These are phyloP conservation scores for Ceratocystis cacaofunesta DNA, from an alignment of 2,329 filamentous ascomycete species.

Conservation along the genomic window DNA sequence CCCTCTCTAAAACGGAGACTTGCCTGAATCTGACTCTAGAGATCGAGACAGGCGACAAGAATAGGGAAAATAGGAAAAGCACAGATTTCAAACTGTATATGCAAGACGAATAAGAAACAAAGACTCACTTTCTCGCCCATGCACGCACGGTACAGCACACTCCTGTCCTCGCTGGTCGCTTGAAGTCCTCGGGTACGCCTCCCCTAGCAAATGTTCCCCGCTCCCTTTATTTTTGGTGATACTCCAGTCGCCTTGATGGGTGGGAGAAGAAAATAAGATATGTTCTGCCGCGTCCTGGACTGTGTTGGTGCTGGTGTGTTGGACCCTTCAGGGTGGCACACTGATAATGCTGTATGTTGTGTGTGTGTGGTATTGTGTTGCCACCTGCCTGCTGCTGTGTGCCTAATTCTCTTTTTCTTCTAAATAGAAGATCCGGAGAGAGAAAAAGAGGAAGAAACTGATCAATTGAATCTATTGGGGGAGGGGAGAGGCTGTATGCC, in stretches of 20 bases:
- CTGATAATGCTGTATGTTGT: not conserved
- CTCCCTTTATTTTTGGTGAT: not conserved
- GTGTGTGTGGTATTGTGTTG: not conserved
- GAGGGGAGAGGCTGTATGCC: too few species aligned
- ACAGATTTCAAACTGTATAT: not conserved
- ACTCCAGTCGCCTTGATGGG: not conserved
- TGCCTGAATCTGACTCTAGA: constrained; percentile 3
- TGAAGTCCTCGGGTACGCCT: not conserved
- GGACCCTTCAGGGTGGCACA: not conserved
- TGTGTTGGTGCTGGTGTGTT: not conserved
- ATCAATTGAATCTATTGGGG: too few species aligned
- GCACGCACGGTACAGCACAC: not conserved
- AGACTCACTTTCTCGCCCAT: not conserved
- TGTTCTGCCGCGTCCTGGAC: too few species aligned
- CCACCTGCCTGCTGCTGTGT: not conserved
- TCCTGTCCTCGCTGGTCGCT: not conserved
- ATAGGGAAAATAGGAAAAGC: not conserved
- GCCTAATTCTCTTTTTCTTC: not conserved
- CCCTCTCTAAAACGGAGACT: not conserved
- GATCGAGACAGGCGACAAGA: constrained; percentile 6
- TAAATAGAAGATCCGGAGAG: too few species aligned
- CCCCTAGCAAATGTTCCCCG: not conserved
- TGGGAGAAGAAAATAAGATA: not conserved
- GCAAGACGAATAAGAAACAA: not conserved
- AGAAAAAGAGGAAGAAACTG: too few species aligned